Conservation (phyloP, 192 early-diverging fungal species). For the Podila verticillata region DNA sequence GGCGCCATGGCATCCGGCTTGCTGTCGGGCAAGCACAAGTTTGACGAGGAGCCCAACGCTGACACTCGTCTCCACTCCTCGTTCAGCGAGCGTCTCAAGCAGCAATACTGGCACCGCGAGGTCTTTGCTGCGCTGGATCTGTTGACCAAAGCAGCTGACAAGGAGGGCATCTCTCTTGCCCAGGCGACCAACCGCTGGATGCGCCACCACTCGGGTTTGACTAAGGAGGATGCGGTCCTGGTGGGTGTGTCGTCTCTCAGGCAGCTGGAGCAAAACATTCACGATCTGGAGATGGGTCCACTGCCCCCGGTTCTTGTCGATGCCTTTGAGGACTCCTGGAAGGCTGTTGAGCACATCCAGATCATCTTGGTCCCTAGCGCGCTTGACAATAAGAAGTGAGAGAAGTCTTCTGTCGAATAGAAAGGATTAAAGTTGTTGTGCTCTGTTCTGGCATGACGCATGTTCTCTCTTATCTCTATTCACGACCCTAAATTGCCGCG, state of each 20-base stretch:
- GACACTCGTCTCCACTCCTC: not conserved
- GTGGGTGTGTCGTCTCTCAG: conserved; percentile 46
- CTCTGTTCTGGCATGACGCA: no score
- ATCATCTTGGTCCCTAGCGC: no score
- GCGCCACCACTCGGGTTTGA: conserved; percentile 41
- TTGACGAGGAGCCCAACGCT: conserved; percentile 20
- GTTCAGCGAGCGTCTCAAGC: no score
- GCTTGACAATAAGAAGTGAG: no score
- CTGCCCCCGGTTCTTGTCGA: conserved; percentile 58
- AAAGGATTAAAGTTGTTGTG: no score
- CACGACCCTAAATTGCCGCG: no score
- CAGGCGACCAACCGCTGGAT: conserved; percentile 54
- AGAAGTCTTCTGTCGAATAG: no score
- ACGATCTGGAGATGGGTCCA: conserved; percentile 57
- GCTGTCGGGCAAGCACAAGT: conserved; percentile 28
- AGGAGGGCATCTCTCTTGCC: no score
- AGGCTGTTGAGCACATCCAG: conserved; percentile 35
- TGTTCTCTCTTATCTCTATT: no score
- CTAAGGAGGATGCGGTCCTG: conserved; percentile 24
- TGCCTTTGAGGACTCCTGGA: conserved; percentile 67
- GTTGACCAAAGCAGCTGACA: no score
- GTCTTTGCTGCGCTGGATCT: no score
- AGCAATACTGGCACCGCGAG: no score
- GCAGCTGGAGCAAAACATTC: conserved; percentile 53
- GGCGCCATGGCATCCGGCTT: conserved; percentile 62